Conservation (phyloP, 176 grass and related monocot species). For the Carex scoparia region DNA sequence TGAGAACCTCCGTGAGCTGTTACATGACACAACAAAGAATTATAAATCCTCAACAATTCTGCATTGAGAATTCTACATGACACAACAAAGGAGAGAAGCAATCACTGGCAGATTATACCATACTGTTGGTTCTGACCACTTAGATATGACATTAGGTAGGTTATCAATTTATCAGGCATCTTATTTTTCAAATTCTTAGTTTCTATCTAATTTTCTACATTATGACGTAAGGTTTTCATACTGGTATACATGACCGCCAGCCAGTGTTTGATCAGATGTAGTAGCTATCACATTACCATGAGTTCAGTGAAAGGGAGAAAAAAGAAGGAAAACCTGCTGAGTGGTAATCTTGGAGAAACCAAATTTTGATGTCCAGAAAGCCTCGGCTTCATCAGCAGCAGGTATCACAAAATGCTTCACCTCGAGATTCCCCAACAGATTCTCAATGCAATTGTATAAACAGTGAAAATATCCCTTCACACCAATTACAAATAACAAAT, state of each 20-base stretch:
- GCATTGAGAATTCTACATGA: no score
- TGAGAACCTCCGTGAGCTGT: constrained; percentile 65
- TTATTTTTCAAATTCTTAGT: background rate
- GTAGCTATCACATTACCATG: background rate
- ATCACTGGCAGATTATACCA: background rate
- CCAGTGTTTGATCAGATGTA: background rate
- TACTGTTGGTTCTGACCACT: background rate
- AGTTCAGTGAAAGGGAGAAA: background rate
- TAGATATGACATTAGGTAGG: background rate
- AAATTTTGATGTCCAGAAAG: constrained; percentile 83
- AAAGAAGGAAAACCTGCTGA: constrained; percentile 51
- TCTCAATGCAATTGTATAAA: constrained; percentile 66
- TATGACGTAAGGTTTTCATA: background rate
- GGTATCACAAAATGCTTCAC: constrained; percentile 92
- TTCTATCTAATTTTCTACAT: background rate
- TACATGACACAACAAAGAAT: constrained; percentile 16
- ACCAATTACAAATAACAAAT: constrained; percentile 15
- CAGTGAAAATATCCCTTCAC: constrained; percentile 80
- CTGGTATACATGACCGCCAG: background rate
- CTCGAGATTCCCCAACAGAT: constrained; percentile 44
- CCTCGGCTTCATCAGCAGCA: constrained; percentile 70
- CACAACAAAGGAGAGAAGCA: constrained; percentile 3
- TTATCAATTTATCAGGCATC: background rate
- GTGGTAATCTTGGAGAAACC: constrained; percentile 68
- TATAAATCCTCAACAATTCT: constrained; percentile 12